Base-by-base conservation (phyloP, 805 yeast species). In the Komagataella kurtzmanii region DNA sequence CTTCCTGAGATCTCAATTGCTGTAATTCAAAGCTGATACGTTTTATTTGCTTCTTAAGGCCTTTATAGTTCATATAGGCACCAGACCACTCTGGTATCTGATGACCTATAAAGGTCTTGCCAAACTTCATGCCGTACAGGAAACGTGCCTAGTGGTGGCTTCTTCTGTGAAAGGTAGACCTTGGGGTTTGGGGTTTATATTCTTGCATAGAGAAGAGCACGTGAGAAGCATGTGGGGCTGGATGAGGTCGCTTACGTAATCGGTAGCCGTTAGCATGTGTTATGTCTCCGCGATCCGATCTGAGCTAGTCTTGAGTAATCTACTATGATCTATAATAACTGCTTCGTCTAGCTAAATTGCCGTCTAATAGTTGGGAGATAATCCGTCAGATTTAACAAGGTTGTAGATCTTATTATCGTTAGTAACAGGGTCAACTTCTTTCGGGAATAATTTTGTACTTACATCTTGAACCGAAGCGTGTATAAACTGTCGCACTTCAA, bases 41-140 rank as follows among this genome's bases (percentile, higher is more conserved):
- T 64, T 87, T 87, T 67, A 91, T 86, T 59, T 80, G 78, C 61
- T 85, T 82, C 70, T 91, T 91, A 58, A 91, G 73, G 49, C 76
- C 79, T 65, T 89, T 91, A 68, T 91, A 91, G 68, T 88, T 85
- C 74, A 91, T 77, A 61, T 91, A 91, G 59, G 76, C 76, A 53
- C 79, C 77, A 49, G 80, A 74, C 98, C 98, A 91, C 67, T 89
- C 96, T 3, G 97, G 97, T 53, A 90, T 88, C 71, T 89, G 96
- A 67, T 91, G 95, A 49, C 85, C 73, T 36, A 80, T 69, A 57
- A 87, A 73, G 24, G 88, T 84, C 65, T 86, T 87, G 24, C 91
- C 95, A 64, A 86, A 87, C 73, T 85, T 85, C 91, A 85, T 85
- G 18, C 47, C 36, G 44, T 12, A n/a, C 14, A 12, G 21, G 14